Base-by-base conservation (phyloP, 2,329 filamentous ascomycete species). In the Venturia nashicola region DNA sequence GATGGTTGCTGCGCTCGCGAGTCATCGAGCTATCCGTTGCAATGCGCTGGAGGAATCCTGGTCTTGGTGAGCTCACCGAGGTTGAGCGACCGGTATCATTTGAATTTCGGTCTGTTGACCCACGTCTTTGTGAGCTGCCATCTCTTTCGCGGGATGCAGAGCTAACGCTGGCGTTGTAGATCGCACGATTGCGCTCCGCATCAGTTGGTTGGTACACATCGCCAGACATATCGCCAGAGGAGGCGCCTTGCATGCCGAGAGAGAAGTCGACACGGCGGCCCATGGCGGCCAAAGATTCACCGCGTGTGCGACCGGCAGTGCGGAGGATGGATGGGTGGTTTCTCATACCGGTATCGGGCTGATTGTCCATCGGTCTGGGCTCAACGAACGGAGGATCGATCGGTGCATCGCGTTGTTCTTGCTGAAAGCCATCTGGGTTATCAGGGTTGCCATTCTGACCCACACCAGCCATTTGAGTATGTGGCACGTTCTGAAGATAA, bases 251-350 rank as follows among this genome's bases (percentile, higher is more conserved):
- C 81, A 88, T 87, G 39, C 87, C 87, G 2, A 89, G 77, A 1
- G 86, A 88, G 73, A 89, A 89, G 71, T 89, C 87, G 39, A 89
- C 85, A 36, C 85, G 83, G 63, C 83, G 84, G 43, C 78, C 77
- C 77, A 85, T 83, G 11, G 79, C 76, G 0, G 82, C 78, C 9
- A 84, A 74, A 0, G 84, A 83, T 67, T 87, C 83, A 40, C 80
- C 80, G 9, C 83, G 80, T 43, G 77, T 72, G 12, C 83, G 79
- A 72, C 74, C 72, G 36, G 57, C 20, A 36, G 54, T 32, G 27
- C 55, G 40, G 63, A 67, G 55, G 64, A 63, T 46, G 6, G 55
- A 62, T 32, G 55, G 54, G 44, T 61, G 36, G 23, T 36, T 51
- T 6, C 51, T 27, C 23, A 36, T 40, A 8, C 51, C 27, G 42